Base-by-base conservation (phyloP, 805 yeast species). In the Tetrapisispora nanseiensis region DNA sequence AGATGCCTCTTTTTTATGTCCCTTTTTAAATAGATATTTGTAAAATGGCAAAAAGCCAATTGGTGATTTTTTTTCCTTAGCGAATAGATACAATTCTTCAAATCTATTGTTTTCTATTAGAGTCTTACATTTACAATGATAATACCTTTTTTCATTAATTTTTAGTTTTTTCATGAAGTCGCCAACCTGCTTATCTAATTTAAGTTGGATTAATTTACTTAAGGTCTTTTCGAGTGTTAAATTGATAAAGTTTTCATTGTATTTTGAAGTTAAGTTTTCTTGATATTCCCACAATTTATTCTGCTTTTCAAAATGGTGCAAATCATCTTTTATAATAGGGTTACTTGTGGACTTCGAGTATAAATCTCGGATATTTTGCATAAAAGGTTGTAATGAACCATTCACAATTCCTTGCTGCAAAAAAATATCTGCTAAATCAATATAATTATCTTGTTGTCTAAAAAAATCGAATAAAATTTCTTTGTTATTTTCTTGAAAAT, bases 41-140 rank as follows among this genome's bases (percentile, higher is more conserved):
- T 69, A 82, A 48, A 86, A 78, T 0, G 82, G 78, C 46, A 69
- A 71, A 45, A 80, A 80, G 0, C 90, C 87, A 33, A 86, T 82
- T 0, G 85, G 82, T 0, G 92, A 76, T 46, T 75, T 80, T 35
- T 66, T 68, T 9, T 60, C 55, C 3, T 63, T 67, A 0, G 79
- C 73, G 51, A 78, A 72, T 24, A 74, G 71, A 48, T 69, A 71
- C 24, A 85, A 56, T 30, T 73, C 76, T 16, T 74, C 78, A 64
- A 76, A 80, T 33, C 75, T 74, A 6, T 73, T 68, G 2, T 68
- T 52, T 5, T 66, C 59, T 0, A 76, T 66, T 26, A 74, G 65
- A 1, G 69, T 67, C 13, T 72, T 69, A 21, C 83, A 57, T 26
- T 75, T 72, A 13, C 74, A 59, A 60, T 73, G 72, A 59, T 79